Evolutionary conservation across 768 basidiomycete genomes (phyloP).

Genomic region (Suillus bovinus): DNA sequence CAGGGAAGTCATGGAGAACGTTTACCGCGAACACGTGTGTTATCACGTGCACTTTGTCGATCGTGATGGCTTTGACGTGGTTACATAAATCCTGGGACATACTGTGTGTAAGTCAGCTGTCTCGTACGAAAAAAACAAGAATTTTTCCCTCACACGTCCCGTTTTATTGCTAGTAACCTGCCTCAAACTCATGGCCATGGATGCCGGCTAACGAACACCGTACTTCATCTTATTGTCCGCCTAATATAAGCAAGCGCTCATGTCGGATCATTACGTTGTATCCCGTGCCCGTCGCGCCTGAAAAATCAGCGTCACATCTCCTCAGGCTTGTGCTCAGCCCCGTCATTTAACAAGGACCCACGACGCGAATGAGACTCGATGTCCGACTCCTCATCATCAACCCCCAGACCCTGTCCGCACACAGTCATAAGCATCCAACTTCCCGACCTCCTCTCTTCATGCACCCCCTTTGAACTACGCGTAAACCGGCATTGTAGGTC

Average conservation of each 20-base stretch:
- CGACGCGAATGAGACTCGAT: background rate
- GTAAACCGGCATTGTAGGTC: conserved; percentile 29
- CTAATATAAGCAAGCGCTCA: background rate
- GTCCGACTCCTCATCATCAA: background rate
- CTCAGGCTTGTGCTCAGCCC: too few relatives aligned
- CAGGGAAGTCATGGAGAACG: too few relatives aligned
- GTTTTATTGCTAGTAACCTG: background rate
- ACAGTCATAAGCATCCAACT: conserved; percentile 31
- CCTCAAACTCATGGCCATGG: background rate
- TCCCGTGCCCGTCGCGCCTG: conserved; percentile 1
- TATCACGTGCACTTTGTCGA: background rate
- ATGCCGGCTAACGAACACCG: background rate
- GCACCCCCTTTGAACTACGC: conserved; percentile 27
- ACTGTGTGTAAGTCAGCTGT: background rate
- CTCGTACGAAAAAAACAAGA: background rate
- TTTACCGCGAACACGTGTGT: background rate
- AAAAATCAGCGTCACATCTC: background rate
- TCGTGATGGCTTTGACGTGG: background rate
- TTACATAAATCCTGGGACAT: background rate
- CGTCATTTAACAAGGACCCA: background rate
- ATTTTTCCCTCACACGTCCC: background rate
- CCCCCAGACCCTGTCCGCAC: background rate
- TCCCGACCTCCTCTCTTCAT: conserved; percentile 28
- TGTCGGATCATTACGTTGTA: conserved; percentile 1
- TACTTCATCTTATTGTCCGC: background rate